These are phyloP conservation scores for Physcia stellaris DNA, from an alignment of 495 filamentous ascomycete species.

Conservation along the genomic window DNA sequence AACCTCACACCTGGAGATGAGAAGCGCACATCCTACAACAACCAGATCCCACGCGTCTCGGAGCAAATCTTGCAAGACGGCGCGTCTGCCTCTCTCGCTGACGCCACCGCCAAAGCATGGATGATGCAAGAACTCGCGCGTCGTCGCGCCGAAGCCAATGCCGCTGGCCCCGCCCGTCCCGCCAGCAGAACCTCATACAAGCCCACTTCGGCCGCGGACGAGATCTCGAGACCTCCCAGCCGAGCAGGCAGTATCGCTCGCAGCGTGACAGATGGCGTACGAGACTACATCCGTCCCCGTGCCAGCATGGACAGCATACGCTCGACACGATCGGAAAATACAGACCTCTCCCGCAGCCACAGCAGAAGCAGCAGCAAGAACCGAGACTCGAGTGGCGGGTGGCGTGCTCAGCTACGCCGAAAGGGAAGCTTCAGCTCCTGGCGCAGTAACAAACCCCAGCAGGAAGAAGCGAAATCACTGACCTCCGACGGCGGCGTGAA, in stretches of 20 bases:
- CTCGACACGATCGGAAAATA: slow-evolving; percentile 3
- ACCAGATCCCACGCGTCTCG: not conserved
- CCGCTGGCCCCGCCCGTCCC: slow-evolving; percentile 8
- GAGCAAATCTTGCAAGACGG: slow-evolving; percentile 3
- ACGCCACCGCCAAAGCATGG: slow-evolving; percentile 10
- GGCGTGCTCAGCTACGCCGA: slow-evolving; percentile 11
- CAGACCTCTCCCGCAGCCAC: slow-evolving; percentile 5
- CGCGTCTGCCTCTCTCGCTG: slow-evolving; percentile 4
- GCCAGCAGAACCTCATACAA: slow-evolving; percentile 3
- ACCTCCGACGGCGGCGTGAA: slow-evolving; percentile 11
- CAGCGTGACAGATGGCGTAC: slow-evolving; percentile 15
- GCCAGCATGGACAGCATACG: slow-evolving; percentile 13
- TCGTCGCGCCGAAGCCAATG: slow-evolving; percentile 9
- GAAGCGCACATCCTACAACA: slow-evolving; percentile 5
- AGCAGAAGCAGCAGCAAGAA: slow-evolving; percentile 15
- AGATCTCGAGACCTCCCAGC: slow-evolving; percentile 9
- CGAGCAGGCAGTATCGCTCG: slow-evolving; percentile 9
- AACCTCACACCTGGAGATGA: slow-evolving; percentile 12
- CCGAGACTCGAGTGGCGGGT: slow-evolving; percentile 12
- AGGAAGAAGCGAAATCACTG: slow-evolving; percentile 6
- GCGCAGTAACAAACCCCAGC: slow-evolving; percentile 12
- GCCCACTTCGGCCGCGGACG: not conserved
- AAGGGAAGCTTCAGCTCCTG: slow-evolving; percentile 18
- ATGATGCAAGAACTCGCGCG: slow-evolving; percentile 15
- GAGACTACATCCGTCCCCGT: slow-evolving; percentile 14